phyloP scores from a whole-genome alignment of 805 yeast species.

The Candida maesae region DNA sequence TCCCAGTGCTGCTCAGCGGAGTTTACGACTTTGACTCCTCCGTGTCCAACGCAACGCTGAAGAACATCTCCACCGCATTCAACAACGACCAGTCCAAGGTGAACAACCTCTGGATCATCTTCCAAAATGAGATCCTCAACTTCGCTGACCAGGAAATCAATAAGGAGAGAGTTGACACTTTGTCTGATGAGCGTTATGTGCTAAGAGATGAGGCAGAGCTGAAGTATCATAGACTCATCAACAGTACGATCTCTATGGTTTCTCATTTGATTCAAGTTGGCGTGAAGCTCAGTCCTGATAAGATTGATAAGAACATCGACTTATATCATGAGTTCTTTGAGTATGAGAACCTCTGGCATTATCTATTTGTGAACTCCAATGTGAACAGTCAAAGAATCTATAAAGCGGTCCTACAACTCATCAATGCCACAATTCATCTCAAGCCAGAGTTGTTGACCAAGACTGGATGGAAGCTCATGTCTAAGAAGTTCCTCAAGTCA shows the following conservation, averaged over 20 bases:
- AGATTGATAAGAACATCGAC: constrained; percentile 20
- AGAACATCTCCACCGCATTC: constrained; percentile 51
- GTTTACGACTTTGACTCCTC: constrained; percentile 63
- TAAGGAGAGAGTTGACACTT: constrained; percentile 54
- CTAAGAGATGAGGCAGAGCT: constrained; percentile 60
- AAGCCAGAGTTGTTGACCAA: constrained; percentile 21
- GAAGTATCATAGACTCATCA: constrained; percentile 58
- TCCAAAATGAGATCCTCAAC: constrained; percentile 51
- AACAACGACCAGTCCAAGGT: constrained; percentile 50
- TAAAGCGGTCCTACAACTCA: constrained; percentile 37
- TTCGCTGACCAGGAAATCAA: constrained; percentile 49
- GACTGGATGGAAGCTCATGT: constrained; percentile 29
- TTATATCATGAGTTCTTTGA: constrained; percentile 34
- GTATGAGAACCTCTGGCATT: constrained; percentile 43
- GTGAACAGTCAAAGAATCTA: constrained; percentile 39
- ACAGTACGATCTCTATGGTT: constrained; percentile 48
- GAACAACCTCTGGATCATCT: constrained; percentile 56
- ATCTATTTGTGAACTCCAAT: constrained; percentile 31
- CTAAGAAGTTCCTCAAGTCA: constrained; percentile 32
- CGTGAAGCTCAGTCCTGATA: constrained; percentile 17
- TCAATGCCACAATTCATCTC: constrained; percentile 29
- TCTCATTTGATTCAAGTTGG: constrained; percentile 29
- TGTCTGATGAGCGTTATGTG: constrained; percentile 73
- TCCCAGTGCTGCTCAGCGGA: constrained; percentile 75
- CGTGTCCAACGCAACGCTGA: constrained; percentile 49